These are phyloP conservation scores for Aurantiochytrium sp. DNA, from an alignment of 108 stramenopile species.

Conservation along the genomic window DNA sequence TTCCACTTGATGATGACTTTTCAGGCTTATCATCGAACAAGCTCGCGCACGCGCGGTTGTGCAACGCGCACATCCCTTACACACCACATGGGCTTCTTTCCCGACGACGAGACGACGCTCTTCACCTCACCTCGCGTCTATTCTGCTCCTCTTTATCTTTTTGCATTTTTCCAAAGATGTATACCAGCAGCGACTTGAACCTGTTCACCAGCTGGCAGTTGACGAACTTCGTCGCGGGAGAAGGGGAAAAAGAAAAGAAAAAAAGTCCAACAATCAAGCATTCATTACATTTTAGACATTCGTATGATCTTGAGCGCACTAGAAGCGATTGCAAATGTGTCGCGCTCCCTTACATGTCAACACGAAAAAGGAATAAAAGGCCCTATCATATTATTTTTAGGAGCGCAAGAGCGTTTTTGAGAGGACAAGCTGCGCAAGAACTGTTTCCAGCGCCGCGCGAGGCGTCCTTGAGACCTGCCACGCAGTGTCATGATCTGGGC, in stretches of 20 bases:
- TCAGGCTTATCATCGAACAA: not conserved
- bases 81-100: too few species aligned
- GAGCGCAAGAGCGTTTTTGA: not conserved
- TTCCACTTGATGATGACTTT: not conserved
- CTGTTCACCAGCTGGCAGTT: too few species aligned
- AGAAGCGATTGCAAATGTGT: not conserved
- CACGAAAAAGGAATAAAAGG: not conserved
- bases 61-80: not conserved
- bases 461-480: not conserved
- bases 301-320: too few species aligned
- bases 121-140: too few species aligned
- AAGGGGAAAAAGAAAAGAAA: too few species aligned
- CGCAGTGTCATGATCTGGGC: not conserved
- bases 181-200: too few species aligned
- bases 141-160: too few species aligned
- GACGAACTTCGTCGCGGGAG: too few species aligned
- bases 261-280: too few species aligned
- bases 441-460: not conserved
- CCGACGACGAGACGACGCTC: too few species aligned
- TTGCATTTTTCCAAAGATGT: too few species aligned
- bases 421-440: not conserved
- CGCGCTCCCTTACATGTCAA: not conserved
- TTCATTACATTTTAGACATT: too few species aligned
- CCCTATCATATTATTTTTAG: not conserved
- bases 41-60: not conserved